Conservation (phyloP, 495 filamentous ascomycete genomes). For the Hypoxylon rickii region DNA sequence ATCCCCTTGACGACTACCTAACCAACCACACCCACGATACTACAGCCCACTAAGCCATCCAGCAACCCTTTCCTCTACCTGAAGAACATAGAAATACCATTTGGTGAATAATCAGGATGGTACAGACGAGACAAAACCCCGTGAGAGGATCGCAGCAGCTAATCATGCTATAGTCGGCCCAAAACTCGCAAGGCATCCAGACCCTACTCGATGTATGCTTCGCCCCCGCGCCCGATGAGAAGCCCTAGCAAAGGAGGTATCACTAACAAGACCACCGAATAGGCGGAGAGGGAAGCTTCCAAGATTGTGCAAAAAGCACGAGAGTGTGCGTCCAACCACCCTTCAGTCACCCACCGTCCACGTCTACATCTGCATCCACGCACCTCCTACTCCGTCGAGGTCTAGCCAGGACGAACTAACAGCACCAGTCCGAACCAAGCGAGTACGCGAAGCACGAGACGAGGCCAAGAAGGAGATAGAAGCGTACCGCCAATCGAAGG, state of each 20-base stretch:
- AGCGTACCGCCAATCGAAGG: constrained; percentile 86
- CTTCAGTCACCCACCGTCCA: no score
- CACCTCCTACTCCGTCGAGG: no score
- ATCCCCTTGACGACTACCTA: neutral
- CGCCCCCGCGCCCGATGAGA: neutral
- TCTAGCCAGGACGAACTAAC: no score
- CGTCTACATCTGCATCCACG: no score
- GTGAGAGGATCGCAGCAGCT: constrained; percentile 13
- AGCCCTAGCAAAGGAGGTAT: neutral
- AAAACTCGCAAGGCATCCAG: constrained; percentile 97
- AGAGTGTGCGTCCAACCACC: constrained; percentile 54
- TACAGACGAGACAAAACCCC: constrained; percentile 12
- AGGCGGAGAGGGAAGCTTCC: constrained; percentile 96
- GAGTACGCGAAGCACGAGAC: constrained; percentile 90
- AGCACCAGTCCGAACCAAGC: constrained; percentile 97
- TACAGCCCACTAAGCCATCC: no score
- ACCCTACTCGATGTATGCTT: constrained; percentile 94
- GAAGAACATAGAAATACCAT: neutral
- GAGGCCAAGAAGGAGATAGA: constrained; percentile 99
- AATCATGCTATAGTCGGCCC: constrained; percentile 73
- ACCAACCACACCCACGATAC: neutral
- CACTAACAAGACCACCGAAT: constrained; percentile 20
- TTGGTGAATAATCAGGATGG: constrained; percentile 49
- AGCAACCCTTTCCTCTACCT: no score
- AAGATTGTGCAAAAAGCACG: constrained; percentile 91